Evolutionary conservation across 2,329 filamentous ascomycete species (phyloP).

Genomic region (Aspergillus floridensis): DNA sequence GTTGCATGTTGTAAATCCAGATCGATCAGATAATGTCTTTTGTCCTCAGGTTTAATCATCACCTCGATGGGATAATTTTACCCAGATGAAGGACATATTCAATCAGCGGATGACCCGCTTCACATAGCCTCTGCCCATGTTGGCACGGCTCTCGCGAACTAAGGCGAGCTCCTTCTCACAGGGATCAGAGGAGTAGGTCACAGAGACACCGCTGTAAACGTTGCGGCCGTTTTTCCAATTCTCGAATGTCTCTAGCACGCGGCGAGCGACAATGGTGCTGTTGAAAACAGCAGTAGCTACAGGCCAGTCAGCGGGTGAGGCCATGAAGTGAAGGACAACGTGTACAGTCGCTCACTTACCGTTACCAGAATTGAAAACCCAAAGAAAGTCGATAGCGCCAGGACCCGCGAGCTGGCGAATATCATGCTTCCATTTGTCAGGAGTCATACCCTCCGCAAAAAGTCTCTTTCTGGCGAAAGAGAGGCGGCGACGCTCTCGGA

Average conservation of each 20-base stretch:
- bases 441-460: slow-evolving; percentile 34
- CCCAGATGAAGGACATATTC: neutral
- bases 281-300: slow-evolving; percentile 42
- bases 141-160: slow-evolving; percentile 19
- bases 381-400: slow-evolving; percentile 41
- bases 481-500: slow-evolving; percentile 41
- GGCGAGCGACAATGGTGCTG: slow-evolving; percentile 35
- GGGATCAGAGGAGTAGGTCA: slow-evolving; percentile 41
- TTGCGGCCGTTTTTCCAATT: slow-evolving; percentile 25
- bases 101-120: slow-evolving; percentile 17
- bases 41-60: neutral
- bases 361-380: slow-evolving; percentile 45
- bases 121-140: slow-evolving; percentile 16
- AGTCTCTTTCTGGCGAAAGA: slow-evolving; percentile 42
- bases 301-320: slow-evolving; percentile 12
- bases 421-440: slow-evolving; percentile 36
- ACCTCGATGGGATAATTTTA: neutral
- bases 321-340: neutral
- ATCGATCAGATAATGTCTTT: neutral
- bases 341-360: slow-evolving; percentile 29
- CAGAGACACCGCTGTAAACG: slow-evolving; percentile 33
- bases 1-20: neutral
- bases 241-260: slow-evolving; percentile 34
- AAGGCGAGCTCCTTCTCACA: slow-evolving; percentile 41
- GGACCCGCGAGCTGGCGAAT: slow-evolving; percentile 33